These are phyloP conservation scores for Penicillium sp. DNA, from an alignment of 2,329 filamentous ascomycete species.

Conservation along the genomic window DNA sequence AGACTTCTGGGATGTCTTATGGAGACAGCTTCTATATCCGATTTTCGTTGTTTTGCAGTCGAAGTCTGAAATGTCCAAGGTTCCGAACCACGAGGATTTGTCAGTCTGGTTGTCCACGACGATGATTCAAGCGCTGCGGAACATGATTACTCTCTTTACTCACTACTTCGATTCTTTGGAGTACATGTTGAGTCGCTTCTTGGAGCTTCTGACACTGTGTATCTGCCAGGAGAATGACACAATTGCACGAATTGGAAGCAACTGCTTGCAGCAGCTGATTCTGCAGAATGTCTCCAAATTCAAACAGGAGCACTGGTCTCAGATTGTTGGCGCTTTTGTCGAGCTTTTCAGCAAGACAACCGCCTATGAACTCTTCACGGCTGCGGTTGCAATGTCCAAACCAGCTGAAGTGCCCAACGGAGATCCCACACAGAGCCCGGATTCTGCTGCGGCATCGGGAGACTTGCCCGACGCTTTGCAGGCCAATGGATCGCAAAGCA, in stretches of 20 bases:
- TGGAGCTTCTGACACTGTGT: conserved; percentile 90
- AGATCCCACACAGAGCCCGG: conserved; percentile 22
- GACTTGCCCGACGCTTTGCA: conserved; percentile 27
- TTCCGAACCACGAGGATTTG: conserved; percentile 91
- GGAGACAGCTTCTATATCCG: conserved; percentile 93
- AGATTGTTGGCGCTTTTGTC: conserved; percentile 94
- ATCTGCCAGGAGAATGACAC: conserved; percentile 99
- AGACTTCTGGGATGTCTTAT: conserved; percentile 98
- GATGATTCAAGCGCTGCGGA: conserved; percentile 96
- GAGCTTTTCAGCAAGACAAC: conserved; percentile 94
- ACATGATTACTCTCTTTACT: conserved; percentile 98
- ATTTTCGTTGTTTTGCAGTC: conserved; percentile 99
- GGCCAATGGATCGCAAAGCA: conserved; percentile 31
- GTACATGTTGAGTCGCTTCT: conserved; percentile 97
- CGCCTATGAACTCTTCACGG: conserved; percentile 91
- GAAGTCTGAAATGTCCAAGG: conserved; percentile 93
- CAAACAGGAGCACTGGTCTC: conserved; percentile 80
- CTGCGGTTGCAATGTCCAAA: conserved; percentile 58
- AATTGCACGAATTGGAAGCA: conserved; percentile 95
- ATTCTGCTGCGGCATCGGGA: conserved; percentile 24
- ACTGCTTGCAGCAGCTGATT: conserved; percentile 95
- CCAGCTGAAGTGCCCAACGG: conserved; percentile 33
- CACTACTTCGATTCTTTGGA: conserved; percentile 96
- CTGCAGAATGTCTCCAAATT: conserved; percentile 96
- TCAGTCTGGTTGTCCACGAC: conserved; percentile 99